Evolutionary conservation across 2,329 filamentous ascomycete genomes (phyloP), one percentile per base, ranked within the genome.

Genomic region (Septoria petroselini): DNA sequence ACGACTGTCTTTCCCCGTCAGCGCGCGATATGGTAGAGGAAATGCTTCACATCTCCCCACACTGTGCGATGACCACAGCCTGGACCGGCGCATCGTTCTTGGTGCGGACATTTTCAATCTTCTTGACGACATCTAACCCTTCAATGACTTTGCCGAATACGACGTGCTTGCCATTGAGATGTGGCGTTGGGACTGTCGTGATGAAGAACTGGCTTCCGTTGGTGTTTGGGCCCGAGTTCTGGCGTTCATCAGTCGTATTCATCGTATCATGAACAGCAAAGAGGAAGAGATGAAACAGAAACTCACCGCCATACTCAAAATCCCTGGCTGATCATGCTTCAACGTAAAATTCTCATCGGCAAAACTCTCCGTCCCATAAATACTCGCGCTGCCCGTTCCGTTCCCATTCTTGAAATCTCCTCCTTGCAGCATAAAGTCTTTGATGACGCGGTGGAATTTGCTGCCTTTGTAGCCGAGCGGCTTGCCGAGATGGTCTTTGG

Each of bases 171-270:
- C 80, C 81, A 71, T 97, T 86, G 19, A 98, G 75, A 66, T 94
- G 94, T 1, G 89, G 88, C 0, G 91, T 93, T 4, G 86, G 78
- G 1, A 86, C 86, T 0, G 88, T 93, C 2, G 91, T 96, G 73
- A 97, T 91, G 77, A 98, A 98, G 77, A 98, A 98, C 67, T 97
- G 93, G 52, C 83, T 90, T 30, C 93, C 93, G 70, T 97, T 97
- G 58, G 88, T 91, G 71, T 96, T 86, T 46, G 88, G 86, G 1
- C 91, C 91, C 21, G 87, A 86, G 68, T 96, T 96, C 85, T 93
- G 55, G 25, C n/a, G n/a, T n/a, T n/a, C n/a, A n/a, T n/a, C n/a
- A n/a, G n/a, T n/a, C n/a, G n/a, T n/a, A n/a, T n/a, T n/a, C n/a
- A n/a, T n/a, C n/a, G n/a, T n/a, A n/a, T n/a, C n/a, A n/a, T n/a